Evolutionary conservation across 176 grass and related monocot genomes (phyloP), one percentile per base, ranked within the genome.

Genomic region (Juncus inflexus): DNA sequence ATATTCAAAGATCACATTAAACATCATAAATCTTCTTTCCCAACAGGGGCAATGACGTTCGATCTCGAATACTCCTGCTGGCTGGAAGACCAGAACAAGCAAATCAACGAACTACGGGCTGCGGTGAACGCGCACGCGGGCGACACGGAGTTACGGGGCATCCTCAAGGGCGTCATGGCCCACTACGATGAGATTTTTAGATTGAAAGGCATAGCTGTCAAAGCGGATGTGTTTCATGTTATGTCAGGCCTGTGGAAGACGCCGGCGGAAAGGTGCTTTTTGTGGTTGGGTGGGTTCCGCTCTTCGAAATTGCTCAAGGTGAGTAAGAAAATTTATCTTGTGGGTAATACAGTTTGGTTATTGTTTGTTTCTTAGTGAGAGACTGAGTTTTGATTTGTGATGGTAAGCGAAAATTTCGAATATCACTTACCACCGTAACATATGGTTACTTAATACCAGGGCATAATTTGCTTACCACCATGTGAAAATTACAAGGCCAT

Each of bases 211-310:
- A 50, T 74, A 64, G 91, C 91, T 7, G 84, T 84, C 12, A 96
- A 96, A 80, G 79, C 84, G 50, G 91, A 96, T 76, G 87, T 90
- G 41, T 96, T 96, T 83, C 91, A 90, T 80, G 87, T 96, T 49
- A 78, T 96, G 65, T 96, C 91, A 66, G 91, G 91, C 79, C 90
- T 96, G 91, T 96, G 91, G 91, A 85, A 96, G 76, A 96, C 91
- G 77, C 91, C 87, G 35, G 91, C 91, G 28, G 91, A 96, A 80
- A 86, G 91, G 38, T 96, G 87, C 69, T 96, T 96, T 77, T 77
- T 96, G 63, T 96, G 91, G 91, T 81, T 90, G 13, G 91, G 91
- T 49, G 91, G 91, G 56, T 96, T 90, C 70, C 87, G 91, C 75
- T 83, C 87, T 3, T 96, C 91, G 64, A 86, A 90, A 74, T 84